Evolutionary conservation across 1,139 yeast species (phyloP).

Genomic region (Casaregolazyma suthepensis): DNA sequence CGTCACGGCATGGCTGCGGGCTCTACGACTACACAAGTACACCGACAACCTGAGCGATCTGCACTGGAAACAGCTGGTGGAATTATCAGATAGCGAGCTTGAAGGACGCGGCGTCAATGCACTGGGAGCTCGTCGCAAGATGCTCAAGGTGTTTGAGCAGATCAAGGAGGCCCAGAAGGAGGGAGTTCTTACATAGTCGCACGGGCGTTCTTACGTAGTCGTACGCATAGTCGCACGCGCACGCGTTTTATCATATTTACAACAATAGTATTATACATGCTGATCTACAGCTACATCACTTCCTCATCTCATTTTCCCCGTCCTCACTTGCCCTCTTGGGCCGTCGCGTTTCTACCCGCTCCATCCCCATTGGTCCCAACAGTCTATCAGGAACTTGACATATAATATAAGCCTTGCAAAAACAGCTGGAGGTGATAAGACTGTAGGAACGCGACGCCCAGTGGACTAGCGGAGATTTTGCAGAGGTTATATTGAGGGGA

Average conservation of each 20-base stretch:
- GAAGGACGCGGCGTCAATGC: conserved; percentile 84
- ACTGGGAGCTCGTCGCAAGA: conserved; percentile 88
- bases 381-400: background rate
- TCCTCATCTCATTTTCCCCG: no score
- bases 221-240: background rate
- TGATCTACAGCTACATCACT: no score
- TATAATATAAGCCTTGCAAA: background rate
- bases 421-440: background rate
- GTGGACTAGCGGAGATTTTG: background rate
- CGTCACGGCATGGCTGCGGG: conserved; percentile 88
- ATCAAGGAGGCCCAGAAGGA: conserved; percentile 44
- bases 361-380: conserved; percentile 1
- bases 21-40: conserved; percentile 85
- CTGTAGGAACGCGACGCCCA: background rate
- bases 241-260: background rate
- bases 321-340: no score
- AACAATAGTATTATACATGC: background rate
- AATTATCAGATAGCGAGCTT: conserved; percentile 60
- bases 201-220: background rate
- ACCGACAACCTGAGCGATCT: conserved; percentile 74
- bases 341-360: background rate
- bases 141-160: conserved; percentile 83
- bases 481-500: background rate
- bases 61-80: conserved; percentile 74
- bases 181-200: background rate